Evolutionary conservation across 768 basidiomycete species (phyloP).

Genomic region (Neoboletus subvelutipes): DNA sequence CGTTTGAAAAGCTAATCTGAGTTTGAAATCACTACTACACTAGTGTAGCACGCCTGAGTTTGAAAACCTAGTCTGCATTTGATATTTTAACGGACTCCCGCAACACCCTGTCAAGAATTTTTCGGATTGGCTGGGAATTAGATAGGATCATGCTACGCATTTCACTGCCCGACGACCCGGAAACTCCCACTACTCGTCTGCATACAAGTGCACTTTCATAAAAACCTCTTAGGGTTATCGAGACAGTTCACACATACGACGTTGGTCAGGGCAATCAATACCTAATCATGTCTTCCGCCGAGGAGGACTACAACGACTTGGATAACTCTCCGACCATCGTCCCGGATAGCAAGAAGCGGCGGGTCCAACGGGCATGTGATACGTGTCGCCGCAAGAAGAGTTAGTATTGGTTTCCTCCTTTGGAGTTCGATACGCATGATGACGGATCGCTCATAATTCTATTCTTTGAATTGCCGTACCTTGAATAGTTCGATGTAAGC

Average conservation of each 20-base stretch:
- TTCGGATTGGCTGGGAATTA: neutral
- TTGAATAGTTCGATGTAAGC: slow-evolving; percentile 27
- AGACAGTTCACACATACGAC: neutral
- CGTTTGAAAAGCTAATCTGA: too few species aligned
- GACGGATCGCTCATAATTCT: neutral
- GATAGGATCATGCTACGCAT: too few species aligned
- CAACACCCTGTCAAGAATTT: neutral
- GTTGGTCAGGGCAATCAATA: neutral
- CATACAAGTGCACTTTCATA: neutral
- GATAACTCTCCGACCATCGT: slow-evolving; percentile 31
- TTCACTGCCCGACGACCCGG: neutral
- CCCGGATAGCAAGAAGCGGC: slow-evolving; percentile 59
- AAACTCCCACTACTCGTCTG: neutral
- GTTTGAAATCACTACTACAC: too few species aligned
- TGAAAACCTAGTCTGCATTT: neutral
- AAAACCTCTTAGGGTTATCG: neutral
- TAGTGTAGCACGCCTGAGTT: neutral
- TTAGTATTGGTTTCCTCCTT: slow-evolving; percentile 31
- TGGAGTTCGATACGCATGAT: neutral
- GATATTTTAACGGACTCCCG: too few species aligned
- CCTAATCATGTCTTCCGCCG: slow-evolving; percentile 50
- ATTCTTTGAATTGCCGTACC: neutral
- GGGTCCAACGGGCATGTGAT: slow-evolving; percentile 79
- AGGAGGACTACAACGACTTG: slow-evolving; percentile 57
- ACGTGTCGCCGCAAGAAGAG: slow-evolving; percentile 84